Percentiles rank a stretch among this genome's conserved stretches.
phyloP scores from a whole-genome alignment of 306 rosid genomes.

The Ziziphus jujuba region DNA sequence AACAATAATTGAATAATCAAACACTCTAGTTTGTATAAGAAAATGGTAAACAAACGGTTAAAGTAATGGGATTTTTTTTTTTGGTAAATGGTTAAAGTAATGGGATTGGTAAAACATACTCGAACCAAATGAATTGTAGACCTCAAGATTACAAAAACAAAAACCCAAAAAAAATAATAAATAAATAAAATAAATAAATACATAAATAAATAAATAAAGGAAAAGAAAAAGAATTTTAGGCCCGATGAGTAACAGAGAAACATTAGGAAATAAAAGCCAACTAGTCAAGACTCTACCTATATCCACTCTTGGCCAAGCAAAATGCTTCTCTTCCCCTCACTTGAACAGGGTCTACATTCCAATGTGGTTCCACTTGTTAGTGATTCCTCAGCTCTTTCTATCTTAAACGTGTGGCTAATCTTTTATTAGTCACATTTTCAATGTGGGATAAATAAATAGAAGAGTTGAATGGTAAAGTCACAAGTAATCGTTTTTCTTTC shows the following conservation, averaged over 20 bases:
- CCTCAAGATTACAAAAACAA: constrained; percentile 9
- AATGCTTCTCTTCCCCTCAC: constrained; percentile 19
- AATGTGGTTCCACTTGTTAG: constrained; percentile 37
- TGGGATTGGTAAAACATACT: constrained; percentile 20
- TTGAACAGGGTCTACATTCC: constrained; percentile 35
- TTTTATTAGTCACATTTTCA: constrained; percentile 36
- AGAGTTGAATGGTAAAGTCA: constrained; percentile 33
- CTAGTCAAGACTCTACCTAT: constrained; percentile 43
- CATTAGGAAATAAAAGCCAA: constrained; percentile 26
- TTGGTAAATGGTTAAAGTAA: too few species aligned
- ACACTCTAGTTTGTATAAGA: too few species aligned
- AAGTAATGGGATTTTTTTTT: too few species aligned
- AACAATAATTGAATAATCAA: too few species aligned
- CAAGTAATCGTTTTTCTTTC: constrained; percentile 17
- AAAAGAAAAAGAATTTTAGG: background rate
- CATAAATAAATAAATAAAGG: too few species aligned
- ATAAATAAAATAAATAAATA: too few species aligned
- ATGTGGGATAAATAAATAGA: constrained; percentile 31
- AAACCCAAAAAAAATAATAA: too few species aligned
- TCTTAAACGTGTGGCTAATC: constrained; percentile 46
- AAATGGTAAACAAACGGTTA: too few species aligned
- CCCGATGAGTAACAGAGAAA: constrained; percentile 21
- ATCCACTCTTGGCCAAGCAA: constrained; percentile 51
- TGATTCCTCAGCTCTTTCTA: constrained; percentile 24
- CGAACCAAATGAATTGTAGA: constrained; percentile 30